Base-by-base conservation (phyloP, 108 stramenopile species). In the Epipyxis sp. region DNA sequence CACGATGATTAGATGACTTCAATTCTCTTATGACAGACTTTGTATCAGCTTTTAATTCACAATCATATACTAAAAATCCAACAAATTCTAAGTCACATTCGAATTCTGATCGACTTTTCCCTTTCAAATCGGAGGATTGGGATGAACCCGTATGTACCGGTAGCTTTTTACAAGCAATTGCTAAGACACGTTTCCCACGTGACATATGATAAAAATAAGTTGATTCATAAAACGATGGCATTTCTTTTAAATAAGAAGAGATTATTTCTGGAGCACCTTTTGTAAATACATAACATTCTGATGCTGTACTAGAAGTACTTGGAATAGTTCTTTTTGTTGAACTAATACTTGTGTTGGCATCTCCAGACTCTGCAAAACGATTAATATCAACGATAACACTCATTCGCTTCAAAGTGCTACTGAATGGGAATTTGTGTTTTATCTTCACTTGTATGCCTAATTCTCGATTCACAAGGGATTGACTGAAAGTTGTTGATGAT, bases 251-350 rank as follows among this genome's bases (percentile, higher is more conserved):
- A 76, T 95, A 81, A 0, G 71, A 57, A 57, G 88, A 87, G 29
- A 98, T 69, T 0, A 86, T 88, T 78, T 98, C 98, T 34, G 98
- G 98, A 37, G 96, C 96, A 42, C 98, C 98, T 85, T 98, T 98
- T 41, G 86, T 85, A 59, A 96, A 74, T 29, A 54, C 20, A 40
- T 65, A 65, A 50, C 46, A n/a, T n/a, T n/a, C n/a, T n/a, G n/a
- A n/a, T n/a, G n/a, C n/a, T n/a, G n/a, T n/a, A n/a, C n/a, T n/a
- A n/a, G n/a, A n/a, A n/a, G n/a, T n/a, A n/a, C n/a, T n/a, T n/a
- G n/a, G n/a, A n/a, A n/a, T n/a, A n/a, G n/a, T n/a, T n/a, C n/a
- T n/a, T n/a, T n/a, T n/a, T n/a, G n/a, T n/a, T n/a, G n/a, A n/a
- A n/a, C n/a, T n/a, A n/a, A n/a, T 50, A 50, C 6, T 50, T 20